Base-by-base conservation (phyloP, 1,139 yeast species). In the Yamadazyma blattariae region DNA sequence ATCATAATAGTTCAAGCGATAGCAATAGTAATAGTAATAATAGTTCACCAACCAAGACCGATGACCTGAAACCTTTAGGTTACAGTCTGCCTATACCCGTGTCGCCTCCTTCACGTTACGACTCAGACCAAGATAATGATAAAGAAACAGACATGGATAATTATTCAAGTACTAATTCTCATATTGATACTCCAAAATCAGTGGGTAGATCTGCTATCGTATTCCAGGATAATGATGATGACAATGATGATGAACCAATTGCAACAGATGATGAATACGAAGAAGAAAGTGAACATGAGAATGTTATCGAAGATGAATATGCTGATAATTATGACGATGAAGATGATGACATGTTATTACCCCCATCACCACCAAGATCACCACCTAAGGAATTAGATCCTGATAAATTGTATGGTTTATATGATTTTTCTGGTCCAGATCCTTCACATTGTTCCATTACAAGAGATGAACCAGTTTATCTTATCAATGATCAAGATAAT, bases 361-460 rank as follows among this genome's bases (percentile, higher is more conserved):
- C 72, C 8, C 79, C 81, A 1, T 79, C 82, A 22, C 82, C 89
- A 2, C 94, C 95, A 2, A 61, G 89, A 20, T 79, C 87, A 8
- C 94, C 94, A 2, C 92, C 94, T 20, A 75, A 78, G 37, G 96
- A 88, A 48, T 63, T 90, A 38, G 92, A 87, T 53, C 95, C 95
- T 6, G 84, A 76, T 39, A 83, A 84, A 53, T 67, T 90, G 27
- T 90, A 89, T 54, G 97, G 97, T 1, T 64, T 90, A 25, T 87
- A 84, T 51, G 89, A 90, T 37, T 90, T 92, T 51, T 73, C 73
- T 26, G 98, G 97, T 1, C 95, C 96, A 4, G 97, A 90, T 51
- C 94, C 95, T 9, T 89, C 95, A 36, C 98, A 92, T 61, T 86
- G 96, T 45, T 79, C 83, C 34, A 72, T 92, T 7, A 58, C 67